Evolutionary conservation across 257 asterid species (phyloP).

Genomic region (Henckelia pumila): DNA sequence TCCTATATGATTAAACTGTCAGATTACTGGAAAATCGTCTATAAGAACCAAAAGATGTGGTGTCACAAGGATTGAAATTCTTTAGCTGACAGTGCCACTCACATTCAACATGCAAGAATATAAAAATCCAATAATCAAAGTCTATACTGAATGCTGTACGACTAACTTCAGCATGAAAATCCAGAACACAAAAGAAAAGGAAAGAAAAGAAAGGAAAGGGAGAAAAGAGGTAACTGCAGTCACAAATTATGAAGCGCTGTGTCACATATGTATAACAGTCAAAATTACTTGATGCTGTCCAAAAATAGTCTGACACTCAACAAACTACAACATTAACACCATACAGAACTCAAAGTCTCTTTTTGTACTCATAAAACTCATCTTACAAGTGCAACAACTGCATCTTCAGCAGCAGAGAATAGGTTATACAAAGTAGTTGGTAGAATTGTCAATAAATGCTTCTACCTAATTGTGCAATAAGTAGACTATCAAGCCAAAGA

Average conservation of each 20-base stretch:
- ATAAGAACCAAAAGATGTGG: neutral
- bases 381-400: neutral
- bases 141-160: neutral
- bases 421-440: neutral
- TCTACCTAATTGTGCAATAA: neutral
- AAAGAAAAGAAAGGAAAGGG: neutral
- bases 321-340: too few relatives aligned
- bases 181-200: too few relatives aligned
- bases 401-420: constrained; percentile 19
- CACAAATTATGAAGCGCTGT: constrained; percentile 7
- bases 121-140: constrained; percentile 7
- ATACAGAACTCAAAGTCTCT: too few relatives aligned
- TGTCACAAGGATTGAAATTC: neutral
- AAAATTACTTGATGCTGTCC: too few relatives aligned
- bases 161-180: constrained; percentile 1
- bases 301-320: too few relatives aligned
- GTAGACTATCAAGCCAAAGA: neutral
- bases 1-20: neutral
- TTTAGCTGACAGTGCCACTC: neutral
- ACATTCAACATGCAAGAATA: neutral
- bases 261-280: too few relatives aligned
- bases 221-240: constrained; percentile 8
- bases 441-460: neutral
- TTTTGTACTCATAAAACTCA: neutral
- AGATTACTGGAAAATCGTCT: neutral